These are phyloP conservation scores for Tremellales sp. DNA, from an alignment of 1,284 basidiomycete species.

Conservation along the genomic window DNA sequence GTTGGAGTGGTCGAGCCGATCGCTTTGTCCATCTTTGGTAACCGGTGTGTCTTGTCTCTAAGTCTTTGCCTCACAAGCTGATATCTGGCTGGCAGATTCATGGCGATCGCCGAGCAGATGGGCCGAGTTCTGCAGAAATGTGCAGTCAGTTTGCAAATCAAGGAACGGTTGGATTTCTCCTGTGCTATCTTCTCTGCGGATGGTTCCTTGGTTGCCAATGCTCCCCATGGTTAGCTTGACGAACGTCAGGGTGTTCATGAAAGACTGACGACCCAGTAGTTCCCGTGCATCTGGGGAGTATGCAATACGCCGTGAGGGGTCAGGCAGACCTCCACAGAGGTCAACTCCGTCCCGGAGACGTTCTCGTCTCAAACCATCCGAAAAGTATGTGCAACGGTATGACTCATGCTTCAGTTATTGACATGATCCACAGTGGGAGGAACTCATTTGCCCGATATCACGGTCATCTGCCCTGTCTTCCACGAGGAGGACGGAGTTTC, in stretches of 20 bases:
- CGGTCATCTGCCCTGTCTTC: conserved; percentile 30
- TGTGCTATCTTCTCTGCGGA: conserved; percentile 51
- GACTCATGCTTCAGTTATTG: too few species aligned
- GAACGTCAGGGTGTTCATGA: too few species aligned
- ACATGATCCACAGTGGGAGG: conserved; percentile 12
- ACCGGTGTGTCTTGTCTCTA: conserved; percentile 48
- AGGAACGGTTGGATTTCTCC: conserved; percentile 40
- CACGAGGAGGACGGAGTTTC: conserved; percentile 16
- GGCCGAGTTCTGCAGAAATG: conserved; percentile 20
- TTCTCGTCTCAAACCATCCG: conserved; percentile 51
- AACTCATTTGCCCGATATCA: conserved; percentile 34
- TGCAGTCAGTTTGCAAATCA: not conserved
- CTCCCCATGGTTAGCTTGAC: conserved; percentile 48
- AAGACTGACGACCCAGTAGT: conserved; percentile 54
- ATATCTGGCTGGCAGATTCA: not conserved
- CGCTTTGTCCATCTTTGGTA: conserved; percentile 50
- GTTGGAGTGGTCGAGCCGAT: conserved; percentile 41
- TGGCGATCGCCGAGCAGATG: conserved; percentile 47
- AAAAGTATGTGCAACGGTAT: conserved; percentile 5
- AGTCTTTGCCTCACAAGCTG: not conserved
- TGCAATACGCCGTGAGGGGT: conserved; percentile 38
- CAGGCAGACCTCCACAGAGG: conserved; percentile 42
- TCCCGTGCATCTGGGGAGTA: conserved; percentile 53
- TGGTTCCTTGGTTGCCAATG: conserved; percentile 51
- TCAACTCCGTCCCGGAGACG: conserved; percentile 46